Percentiles rank a stretch among this genome's conserved stretches.
These are phyloP conservation scores for Talaromyces islandicus DNA, from an alignment of 2,329 filamentous ascomycete species.

Conservation along the genomic window DNA sequence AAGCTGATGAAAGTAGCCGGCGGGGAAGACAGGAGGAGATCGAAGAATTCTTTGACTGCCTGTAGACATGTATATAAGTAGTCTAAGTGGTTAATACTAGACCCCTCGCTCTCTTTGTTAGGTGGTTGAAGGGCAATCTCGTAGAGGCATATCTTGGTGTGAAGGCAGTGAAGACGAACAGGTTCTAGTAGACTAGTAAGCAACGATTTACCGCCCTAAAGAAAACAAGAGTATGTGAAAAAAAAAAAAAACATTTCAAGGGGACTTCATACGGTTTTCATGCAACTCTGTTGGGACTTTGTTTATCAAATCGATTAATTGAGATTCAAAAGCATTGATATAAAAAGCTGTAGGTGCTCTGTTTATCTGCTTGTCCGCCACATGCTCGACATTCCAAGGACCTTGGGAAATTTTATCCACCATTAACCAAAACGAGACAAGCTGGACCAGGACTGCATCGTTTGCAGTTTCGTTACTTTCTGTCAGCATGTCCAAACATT, in stretches of 20 bases:
- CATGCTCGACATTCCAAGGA: slow-evolving; percentile 1
- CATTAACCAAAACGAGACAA: slow-evolving; percentile 7
- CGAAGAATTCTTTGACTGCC: slow-evolving; percentile 31
- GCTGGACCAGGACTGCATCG: slow-evolving; percentile 41
- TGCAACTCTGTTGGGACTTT: background rate
- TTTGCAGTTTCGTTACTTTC: slow-evolving; percentile 41
- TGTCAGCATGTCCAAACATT: slow-evolving; percentile 44
- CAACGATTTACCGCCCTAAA: background rate
- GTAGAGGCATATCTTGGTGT: slow-evolving; percentile 14
- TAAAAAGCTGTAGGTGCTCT: slow-evolving; percentile 6
- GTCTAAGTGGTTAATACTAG: slow-evolving; percentile 12
- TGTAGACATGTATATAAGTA: slow-evolving; percentile 32
- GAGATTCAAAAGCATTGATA: slow-evolving; percentile 8
- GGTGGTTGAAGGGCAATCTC: slow-evolving; percentile 13
- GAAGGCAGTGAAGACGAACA: slow-evolving; percentile 9
- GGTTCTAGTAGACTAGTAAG: slow-evolving; percentile 6
- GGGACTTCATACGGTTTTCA: slow-evolving; percentile 1
- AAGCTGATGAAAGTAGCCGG: slow-evolving; percentile 23
- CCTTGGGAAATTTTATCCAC: slow-evolving; percentile 3
- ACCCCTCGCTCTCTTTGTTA: background rate
- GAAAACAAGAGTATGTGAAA: background rate
- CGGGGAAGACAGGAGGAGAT: slow-evolving; percentile 30
- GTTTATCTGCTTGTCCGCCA: background rate
- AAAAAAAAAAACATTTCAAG: too few species aligned
- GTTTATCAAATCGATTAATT: background rate